These are phyloP conservation scores for Achlya hypogyna DNA, from an alignment of 352 stramenopile species.

Conservation along the genomic window DNA sequence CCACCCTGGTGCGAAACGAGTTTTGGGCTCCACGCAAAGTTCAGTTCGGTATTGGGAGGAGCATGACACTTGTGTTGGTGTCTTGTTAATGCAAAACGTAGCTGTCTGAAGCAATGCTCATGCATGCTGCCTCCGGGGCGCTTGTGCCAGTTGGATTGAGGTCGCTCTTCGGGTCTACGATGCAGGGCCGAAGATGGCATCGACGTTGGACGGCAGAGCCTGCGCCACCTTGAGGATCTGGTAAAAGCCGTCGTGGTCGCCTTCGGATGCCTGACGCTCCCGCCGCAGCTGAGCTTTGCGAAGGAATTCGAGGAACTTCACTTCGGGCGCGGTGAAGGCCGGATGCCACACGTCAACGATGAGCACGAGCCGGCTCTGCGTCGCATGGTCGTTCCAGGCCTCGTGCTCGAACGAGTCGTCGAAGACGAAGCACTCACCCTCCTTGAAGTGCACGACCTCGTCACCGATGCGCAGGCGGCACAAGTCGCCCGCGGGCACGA, in stretches of 20 bases:
- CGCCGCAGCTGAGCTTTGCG: conserved; percentile 56
- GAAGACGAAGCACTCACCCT: conserved; percentile 93
- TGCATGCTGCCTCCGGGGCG: too few relatives aligned
- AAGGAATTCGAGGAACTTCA: conserved; percentile 77
- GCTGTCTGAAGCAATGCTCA: too few relatives aligned
- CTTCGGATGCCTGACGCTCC: conserved; percentile 39
- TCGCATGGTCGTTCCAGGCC: conserved; percentile 92
- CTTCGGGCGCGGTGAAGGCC: conserved; percentile 81
- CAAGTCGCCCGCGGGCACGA: conserved; percentile 46
- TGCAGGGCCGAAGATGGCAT: conserved; percentile 42
- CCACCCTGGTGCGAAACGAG: too few relatives aligned
- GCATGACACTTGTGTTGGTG: too few relatives aligned
- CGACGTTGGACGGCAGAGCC: conserved; percentile 24
- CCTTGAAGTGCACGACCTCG: conserved; percentile 52
- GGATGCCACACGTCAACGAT: conserved; percentile 95
- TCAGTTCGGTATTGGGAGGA: too few relatives aligned
- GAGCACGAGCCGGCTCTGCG: conserved; percentile 80
- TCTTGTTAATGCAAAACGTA: too few relatives aligned
- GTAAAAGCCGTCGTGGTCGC: conserved; percentile 55
- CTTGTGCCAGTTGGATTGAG: too few relatives aligned
- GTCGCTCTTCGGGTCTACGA: too few relatives aligned
- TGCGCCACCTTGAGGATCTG: conserved; percentile 52
- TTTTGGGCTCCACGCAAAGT: too few relatives aligned
- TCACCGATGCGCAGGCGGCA: conserved; percentile 67
- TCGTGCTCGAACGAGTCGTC: conserved; percentile 99